Evolutionary conservation across 2,329 filamentous ascomycete species (phyloP), one percentile per base, ranked within the genome.

Genomic region (Ilyonectria mors-panacis): DNA sequence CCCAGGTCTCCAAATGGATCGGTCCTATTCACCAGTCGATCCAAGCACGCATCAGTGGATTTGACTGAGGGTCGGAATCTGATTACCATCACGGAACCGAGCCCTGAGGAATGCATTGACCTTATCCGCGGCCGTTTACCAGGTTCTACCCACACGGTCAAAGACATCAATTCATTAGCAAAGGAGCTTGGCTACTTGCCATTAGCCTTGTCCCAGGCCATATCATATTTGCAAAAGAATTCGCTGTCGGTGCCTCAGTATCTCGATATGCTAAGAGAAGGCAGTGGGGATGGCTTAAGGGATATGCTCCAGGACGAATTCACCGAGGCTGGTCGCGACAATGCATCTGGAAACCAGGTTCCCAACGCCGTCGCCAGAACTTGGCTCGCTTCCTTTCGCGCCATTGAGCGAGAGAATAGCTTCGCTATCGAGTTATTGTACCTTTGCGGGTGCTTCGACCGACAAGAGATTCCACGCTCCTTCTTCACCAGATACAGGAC

Each of bases 291-390:
- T 17, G 21, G 15, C n/a, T 15, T 57, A 12, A 44, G 30, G 23
- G 17, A 21, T 6, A 26, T 45, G 21, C 54, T 57, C 19, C 33
- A 57, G 15, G 19, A 42, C 23, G 54, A 57, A 17, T 21, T 44
- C 35, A 28, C 19, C 2, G 54, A 44, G 10, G 10, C 21, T 44
- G 21, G 37, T 10, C 35, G 54, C 8, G 19, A 44, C 35, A 37
- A 17, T 4, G 54, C 9, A 44, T 21, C 21, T 7, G 21, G n/a
- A 7, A 21, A 42, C 17, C 54, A 39, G 12, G 37, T 57, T 17
- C 54, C 54, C 37, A 57, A 57, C 23, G 54, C 54, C 21, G 54
- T 57, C 37, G 54, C 54, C 10, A 45, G n/a, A 21, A 57, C 37
- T 3, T 57, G 54, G 54, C 21, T 44, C 3, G 54, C 30, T 21